These are phyloP conservation scores for Tylopilus vinaceipallidus DNA, from an alignment of 768 basidiomycete species.

Conservation along the genomic window DNA sequence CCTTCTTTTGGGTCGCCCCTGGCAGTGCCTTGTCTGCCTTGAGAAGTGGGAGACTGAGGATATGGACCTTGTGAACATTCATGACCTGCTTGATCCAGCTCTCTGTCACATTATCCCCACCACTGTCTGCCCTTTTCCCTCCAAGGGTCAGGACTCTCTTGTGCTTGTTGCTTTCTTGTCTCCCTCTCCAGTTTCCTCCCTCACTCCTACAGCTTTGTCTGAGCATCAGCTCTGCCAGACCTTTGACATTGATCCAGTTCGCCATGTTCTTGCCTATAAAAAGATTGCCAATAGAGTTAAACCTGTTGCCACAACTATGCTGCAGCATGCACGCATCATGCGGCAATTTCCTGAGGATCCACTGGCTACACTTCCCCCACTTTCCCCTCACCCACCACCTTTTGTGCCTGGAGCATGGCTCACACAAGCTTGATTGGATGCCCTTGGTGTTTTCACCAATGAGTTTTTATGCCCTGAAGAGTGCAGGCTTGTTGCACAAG, in stretches of 20 bases:
- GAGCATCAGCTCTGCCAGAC: neutral
- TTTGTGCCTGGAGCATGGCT: neutral
- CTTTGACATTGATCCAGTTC: neutral
- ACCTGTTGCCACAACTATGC: conserved; percentile 29
- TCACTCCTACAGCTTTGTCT: neutral
- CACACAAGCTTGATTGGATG: neutral
- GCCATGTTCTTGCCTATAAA: conserved; percentile 27
- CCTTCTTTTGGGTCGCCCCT: conserved; percentile 19
- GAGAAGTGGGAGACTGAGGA: conserved; percentile 5
- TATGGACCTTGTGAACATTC: neutral
- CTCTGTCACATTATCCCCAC: neutral
- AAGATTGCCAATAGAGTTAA: conserved; percentile 30
- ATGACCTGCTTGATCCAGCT: neutral
- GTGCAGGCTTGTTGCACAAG: conserved; percentile 3
- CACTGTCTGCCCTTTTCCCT: neutral
- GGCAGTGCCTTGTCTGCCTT: conserved; percentile 19
- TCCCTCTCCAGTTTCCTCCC: neutral
- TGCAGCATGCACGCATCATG: conserved; percentile 33
- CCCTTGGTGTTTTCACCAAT: neutral
- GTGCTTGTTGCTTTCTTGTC: too few species aligned
- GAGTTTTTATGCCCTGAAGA: conserved; percentile 6
- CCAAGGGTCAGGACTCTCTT: too few species aligned
- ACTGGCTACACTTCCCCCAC: conserved; percentile 21
- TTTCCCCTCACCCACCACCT: neutral
- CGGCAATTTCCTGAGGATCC: conserved; percentile 34